A percentile compares a stretch with the other conserved stretches of the same genome.
These are phyloP conservation scores for Calonectria leucothoes DNA, from an alignment of 2,329 filamentous ascomycete species.

Conservation along the genomic window DNA sequence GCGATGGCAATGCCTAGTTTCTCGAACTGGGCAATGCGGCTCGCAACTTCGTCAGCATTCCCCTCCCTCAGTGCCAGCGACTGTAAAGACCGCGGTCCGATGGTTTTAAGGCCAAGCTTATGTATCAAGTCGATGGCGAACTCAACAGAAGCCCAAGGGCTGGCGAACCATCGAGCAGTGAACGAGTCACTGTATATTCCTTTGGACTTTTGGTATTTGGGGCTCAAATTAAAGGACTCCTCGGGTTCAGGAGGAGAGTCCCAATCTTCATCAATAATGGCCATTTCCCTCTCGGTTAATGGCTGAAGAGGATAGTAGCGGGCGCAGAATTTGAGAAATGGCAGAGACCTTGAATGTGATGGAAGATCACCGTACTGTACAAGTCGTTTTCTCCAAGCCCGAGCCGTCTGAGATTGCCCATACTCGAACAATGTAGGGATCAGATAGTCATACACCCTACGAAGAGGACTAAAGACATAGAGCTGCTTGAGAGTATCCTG, in stretches of 20 bases:
- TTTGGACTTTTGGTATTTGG: constrained; percentile 9
- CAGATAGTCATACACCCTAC: constrained; percentile 61
- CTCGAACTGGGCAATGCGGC: constrained; percentile 70
- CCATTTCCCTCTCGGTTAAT: constrained; percentile 52
- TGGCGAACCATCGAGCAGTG: constrained; percentile 85
- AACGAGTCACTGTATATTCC: constrained; percentile 60
- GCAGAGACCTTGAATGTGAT: constrained; percentile 51
- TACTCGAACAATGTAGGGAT: constrained; percentile 62
- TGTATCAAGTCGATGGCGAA: constrained; percentile 76
- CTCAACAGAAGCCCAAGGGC: constrained; percentile 75
- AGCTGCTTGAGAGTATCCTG: constrained; percentile 56
- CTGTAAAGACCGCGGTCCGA: constrained; percentile 82
- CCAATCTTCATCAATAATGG: constrained; percentile 24
- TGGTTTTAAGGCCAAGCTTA: constrained; percentile 76
- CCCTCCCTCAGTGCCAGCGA: constrained; percentile 78
- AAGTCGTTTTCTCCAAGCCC: constrained; percentile 60
- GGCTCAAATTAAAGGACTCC: background rate
- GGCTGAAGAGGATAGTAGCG: constrained; percentile 57
- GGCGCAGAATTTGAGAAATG: constrained; percentile 61
- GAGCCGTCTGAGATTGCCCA: constrained; percentile 58
- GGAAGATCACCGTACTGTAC: constrained; percentile 56
- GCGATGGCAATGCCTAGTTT: constrained; percentile 72
- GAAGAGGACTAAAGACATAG: constrained; percentile 58
- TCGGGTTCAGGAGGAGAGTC: background rate
- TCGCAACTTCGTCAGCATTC: constrained; percentile 65